Evolutionary conservation across 176 grass and related monocot genomes (phyloP).

Genomic region (Pontederia paniculata): DNA sequence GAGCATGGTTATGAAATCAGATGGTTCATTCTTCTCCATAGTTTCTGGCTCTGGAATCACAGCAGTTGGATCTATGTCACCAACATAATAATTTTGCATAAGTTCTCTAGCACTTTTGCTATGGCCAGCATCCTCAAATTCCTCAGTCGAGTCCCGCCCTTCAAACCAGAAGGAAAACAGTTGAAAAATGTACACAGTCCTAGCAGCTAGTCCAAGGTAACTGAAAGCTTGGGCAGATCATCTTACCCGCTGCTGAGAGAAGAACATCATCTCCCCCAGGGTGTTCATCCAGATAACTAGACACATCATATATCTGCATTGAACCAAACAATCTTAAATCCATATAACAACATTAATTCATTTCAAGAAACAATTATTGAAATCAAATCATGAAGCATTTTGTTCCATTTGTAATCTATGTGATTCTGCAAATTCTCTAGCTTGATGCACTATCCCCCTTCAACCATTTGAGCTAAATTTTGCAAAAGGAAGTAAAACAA

Average conservation of each 20-base stretch:
- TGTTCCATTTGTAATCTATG: too few relatives aligned
- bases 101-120: constrained; percentile 47
- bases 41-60: constrained; percentile 60
- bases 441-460: too few relatives aligned
- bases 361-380: too few relatives aligned
- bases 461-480: too few relatives aligned
- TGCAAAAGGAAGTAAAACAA: too few relatives aligned
- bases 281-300: constrained; percentile 85
- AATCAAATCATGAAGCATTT: too few relatives aligned
- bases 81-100: constrained; percentile 77
- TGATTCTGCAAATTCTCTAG: too few relatives aligned
- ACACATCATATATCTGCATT: constrained; percentile 77
- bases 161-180: constrained; percentile 15
- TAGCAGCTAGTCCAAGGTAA: too few relatives aligned
- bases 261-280: constrained; percentile 78
- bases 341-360: too few relatives aligned
- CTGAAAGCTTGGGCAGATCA: background rate
- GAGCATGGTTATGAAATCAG: constrained; percentile 28
- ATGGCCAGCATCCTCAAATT: constrained; percentile 81
- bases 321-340: background rate
- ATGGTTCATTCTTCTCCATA: constrained; percentile 43
- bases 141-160: constrained; percentile 82
- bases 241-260: constrained; percentile 29
- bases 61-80: constrained; percentile 45
- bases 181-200: too few relatives aligned